phyloP scores from a whole-genome alignment of 2,329 filamentous ascomycete genomes.

The Sclerotinia spermophila region DNA sequence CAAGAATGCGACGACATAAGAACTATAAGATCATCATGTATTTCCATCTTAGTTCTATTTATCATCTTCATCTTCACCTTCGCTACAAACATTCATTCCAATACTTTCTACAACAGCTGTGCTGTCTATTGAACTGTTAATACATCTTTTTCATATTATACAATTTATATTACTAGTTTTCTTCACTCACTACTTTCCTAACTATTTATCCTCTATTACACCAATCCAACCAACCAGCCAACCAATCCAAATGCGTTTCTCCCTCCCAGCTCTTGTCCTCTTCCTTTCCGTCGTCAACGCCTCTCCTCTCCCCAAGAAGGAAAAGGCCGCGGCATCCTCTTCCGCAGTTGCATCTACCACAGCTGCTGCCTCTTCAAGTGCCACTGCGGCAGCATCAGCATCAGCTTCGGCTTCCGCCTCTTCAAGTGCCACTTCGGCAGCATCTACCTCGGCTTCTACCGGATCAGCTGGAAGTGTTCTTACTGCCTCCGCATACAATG shows the following conservation, averaged over 20 bases:
- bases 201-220: background rate
- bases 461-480: constrained; percentile 35
- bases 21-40: constrained; percentile 24
- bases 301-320: constrained; percentile 33
- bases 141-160: constrained; percentile 26
- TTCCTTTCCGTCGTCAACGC: constrained; percentile 33
- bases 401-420: background rate
- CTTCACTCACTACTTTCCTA: background rate
- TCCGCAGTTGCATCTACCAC: background rate
- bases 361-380: background rate
- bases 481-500: constrained; percentile 41
- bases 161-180: constrained; percentile 18
- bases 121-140: constrained; percentile 29
- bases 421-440: constrained; percentile 19
- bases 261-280: constrained; percentile 33
- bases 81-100: background rate
- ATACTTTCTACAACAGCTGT: constrained; percentile 32
- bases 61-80: constrained; percentile 6
- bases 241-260: constrained; percentile 38
- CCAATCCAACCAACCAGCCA: constrained; percentile 15
- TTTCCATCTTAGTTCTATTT: constrained; percentile 28
- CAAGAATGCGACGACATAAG: background rate
- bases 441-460: constrained; percentile 18
- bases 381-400: too few species aligned
- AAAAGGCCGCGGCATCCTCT: constrained; percentile 19